These are phyloP conservation scores for Fusarium liriodendri DNA, from an alignment of 2,329 filamentous ascomycete genomes.

Conservation along the genomic window DNA sequence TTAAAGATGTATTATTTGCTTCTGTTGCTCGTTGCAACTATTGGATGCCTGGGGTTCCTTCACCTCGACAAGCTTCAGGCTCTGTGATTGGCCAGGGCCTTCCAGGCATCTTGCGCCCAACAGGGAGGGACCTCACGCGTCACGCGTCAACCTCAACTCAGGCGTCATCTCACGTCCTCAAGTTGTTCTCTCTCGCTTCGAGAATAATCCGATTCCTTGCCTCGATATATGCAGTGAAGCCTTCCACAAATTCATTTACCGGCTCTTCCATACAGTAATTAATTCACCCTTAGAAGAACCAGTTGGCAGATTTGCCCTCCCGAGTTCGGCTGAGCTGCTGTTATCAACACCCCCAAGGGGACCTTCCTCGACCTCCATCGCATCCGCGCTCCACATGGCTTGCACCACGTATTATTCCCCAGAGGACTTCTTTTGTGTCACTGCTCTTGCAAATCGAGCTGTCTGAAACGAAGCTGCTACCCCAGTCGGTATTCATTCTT, in stretches of 20 bases:
- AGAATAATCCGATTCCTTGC: conserved; percentile 21
- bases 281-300: not conserved
- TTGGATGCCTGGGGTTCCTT: not conserved
- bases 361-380: conserved; percentile 11
- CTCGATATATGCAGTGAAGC: conserved; percentile 21
- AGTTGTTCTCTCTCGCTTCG: conserved; percentile 29
- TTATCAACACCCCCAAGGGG: not conserved
- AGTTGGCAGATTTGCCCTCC: not conserved
- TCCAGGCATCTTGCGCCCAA: conserved; percentile 16
- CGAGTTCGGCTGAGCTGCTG: not conserved
- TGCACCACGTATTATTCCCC: conserved; percentile 24
- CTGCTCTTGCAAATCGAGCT: conserved; percentile 2
- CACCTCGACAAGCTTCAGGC: not conserved
- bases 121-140: conserved; percentile 6
- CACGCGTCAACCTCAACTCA: conserved; percentile 38
- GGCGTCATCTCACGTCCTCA: conserved; percentile 18
- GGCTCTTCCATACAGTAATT: not conserved
- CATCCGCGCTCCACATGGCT: conserved; percentile 25
- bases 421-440: conserved; percentile 4
- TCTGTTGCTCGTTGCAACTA: not conserved
- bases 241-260: conserved; percentile 23
- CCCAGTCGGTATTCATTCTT: conserved; percentile 2
- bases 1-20: not conserved
- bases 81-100: conserved; percentile 25
- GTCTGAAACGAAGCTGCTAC: conserved; percentile 13